Base-by-base conservation (phyloP, 2,329 filamentous ascomycete genomes). In the Aaosphaeria arxii region DNA sequence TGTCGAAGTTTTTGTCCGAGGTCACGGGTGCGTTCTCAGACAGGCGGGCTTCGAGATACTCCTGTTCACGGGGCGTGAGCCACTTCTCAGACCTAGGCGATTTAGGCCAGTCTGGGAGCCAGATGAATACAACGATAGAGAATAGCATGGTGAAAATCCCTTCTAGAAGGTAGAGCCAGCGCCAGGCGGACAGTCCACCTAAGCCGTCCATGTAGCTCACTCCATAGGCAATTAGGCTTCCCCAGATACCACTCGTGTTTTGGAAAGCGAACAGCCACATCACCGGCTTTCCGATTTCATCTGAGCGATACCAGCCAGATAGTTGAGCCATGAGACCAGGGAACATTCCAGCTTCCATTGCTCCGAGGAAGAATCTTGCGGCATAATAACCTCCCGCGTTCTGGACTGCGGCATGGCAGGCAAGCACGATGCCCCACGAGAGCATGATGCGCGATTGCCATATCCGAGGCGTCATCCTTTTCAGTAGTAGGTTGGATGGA, bases 221-320 rank as follows among this genome's bases (percentile, higher is more conserved):
- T 3, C 41, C 50, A 40, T 44, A 50, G 32, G 52, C 44, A 31
- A 59, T 46, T 11, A 51, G 45, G 7, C 64, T 64, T 32, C 65
- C 61, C 33, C 69, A 62, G 7, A 63, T 61, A 5, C 63, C 62
- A 6, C 63, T 44, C 57, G 51, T 43, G 61, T 68, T 42, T 56
- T 59, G 6, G 57, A 64, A 45, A 46, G 57, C 57, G 58, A 69
- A 53, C 67, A 69, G 45, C 67, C 52, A 40, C 68, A 56, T 66
- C 46, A 63, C 58, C 36, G 61, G 58, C 47, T 61, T 60, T 48
- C 66, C 58, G 49, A 57, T 55, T 38, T 59, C 56, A 24, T 80
- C 77, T 48, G 75, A 67, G 55, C 83, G 79, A 38, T 84, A 84
- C 79, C 81, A 84, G 64, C 79, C 79, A 3, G 78, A 80, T 17